Conservation (phyloP, 495 filamentous ascomycete genomes). For the Neurospora tetrasperma region DNA sequence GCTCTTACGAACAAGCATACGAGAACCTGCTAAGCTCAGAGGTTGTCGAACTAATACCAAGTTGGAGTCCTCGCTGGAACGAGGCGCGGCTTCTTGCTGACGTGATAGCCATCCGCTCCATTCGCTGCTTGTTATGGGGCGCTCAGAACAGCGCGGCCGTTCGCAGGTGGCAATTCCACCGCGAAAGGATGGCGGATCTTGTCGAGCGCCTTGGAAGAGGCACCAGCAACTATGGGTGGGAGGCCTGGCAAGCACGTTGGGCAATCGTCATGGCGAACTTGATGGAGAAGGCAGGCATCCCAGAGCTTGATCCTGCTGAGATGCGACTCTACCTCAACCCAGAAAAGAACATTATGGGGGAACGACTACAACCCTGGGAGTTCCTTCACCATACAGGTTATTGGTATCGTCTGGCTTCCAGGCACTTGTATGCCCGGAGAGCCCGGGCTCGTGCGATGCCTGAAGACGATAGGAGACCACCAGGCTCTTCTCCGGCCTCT, state of each 20-base stretch:
- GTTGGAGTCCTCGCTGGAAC: constrained; percentile 78
- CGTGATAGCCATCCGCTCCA: constrained; percentile 60
- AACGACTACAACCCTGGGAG: constrained; percentile 66
- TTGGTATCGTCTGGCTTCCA: constrained; percentile 65
- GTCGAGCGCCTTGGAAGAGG: constrained; percentile 76
- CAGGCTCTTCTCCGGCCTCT: constrained; percentile 56
- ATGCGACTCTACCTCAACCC: constrained; percentile 44
- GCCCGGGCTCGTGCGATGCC: constrained; percentile 57
- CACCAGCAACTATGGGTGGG: constrained; percentile 73
- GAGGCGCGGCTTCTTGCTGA: constrained; percentile 76
- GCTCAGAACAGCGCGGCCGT: constrained; percentile 65
- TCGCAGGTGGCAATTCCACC: constrained; percentile 65
- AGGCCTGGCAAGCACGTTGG: constrained; percentile 82
- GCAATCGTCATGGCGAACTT: constrained; percentile 69
- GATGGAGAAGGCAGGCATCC: constrained; percentile 50
- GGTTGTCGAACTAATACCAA: constrained; percentile 75
- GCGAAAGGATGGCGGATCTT: constrained; percentile 57
- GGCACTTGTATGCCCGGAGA: constrained; percentile 51
- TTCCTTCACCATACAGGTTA: constrained; percentile 79
- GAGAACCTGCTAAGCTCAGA: constrained; percentile 69
- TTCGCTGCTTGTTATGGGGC: constrained; percentile 70
- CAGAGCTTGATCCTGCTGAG: constrained; percentile 29
- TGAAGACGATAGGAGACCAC: constrained; percentile 59
- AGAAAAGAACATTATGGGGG: constrained; percentile 59
- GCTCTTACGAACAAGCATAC: constrained; percentile 77